These are phyloP conservation scores for Colletotrichum sp. DNA, from an alignment of 2,329 filamentous ascomycete species.

Conservation along the genomic window DNA sequence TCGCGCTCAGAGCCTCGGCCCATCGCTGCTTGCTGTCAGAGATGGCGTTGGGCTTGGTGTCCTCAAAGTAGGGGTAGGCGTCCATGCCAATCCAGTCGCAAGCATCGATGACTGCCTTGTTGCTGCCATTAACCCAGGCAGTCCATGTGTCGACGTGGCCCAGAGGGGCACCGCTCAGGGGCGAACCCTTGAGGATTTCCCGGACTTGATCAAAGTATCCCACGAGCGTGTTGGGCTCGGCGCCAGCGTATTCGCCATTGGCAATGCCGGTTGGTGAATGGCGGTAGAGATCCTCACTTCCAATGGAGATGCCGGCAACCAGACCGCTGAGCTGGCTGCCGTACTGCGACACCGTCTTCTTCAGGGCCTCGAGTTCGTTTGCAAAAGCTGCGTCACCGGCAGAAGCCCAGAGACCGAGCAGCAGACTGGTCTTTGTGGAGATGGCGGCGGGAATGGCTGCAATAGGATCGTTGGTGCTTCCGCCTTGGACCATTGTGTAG, in stretches of 20 bases:
- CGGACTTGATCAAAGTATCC: conserved; percentile 75
- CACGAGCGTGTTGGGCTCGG: conserved; percentile 65
- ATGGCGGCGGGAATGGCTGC: conserved; percentile 84
- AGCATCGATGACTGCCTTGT: conserved; percentile 70
- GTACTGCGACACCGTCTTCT: conserved; percentile 71
- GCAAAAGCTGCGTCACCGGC: conserved; percentile 65
- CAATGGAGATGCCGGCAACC: conserved; percentile 84
- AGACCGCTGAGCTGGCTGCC: conserved; percentile 68
- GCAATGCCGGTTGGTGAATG: conserved; percentile 72
- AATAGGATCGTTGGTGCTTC: conserved; percentile 68
- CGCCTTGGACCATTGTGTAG: conserved; percentile 78
- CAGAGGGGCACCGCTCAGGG: conserved; percentile 61
- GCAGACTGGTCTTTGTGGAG: conserved; percentile 75
- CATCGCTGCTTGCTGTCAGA: conserved; percentile 70
- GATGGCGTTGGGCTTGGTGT: conserved; percentile 69
- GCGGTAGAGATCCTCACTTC: conserved; percentile 87
- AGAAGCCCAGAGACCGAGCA: conserved; percentile 86
- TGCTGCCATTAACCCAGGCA: conserved; percentile 75
- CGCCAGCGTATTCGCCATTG: conserved; percentile 67
- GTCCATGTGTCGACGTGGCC: conserved; percentile 94
- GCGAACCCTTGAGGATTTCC: conserved; percentile 65
- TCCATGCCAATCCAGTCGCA: conserved; percentile 85
- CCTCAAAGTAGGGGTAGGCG: conserved; percentile 85
- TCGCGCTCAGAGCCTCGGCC: conserved; percentile 66
- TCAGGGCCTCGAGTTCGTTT: conserved; percentile 78